Conservation (phyloP, 2,329 filamentous ascomycete species). For the Emericellopsis atlantica region DNA sequence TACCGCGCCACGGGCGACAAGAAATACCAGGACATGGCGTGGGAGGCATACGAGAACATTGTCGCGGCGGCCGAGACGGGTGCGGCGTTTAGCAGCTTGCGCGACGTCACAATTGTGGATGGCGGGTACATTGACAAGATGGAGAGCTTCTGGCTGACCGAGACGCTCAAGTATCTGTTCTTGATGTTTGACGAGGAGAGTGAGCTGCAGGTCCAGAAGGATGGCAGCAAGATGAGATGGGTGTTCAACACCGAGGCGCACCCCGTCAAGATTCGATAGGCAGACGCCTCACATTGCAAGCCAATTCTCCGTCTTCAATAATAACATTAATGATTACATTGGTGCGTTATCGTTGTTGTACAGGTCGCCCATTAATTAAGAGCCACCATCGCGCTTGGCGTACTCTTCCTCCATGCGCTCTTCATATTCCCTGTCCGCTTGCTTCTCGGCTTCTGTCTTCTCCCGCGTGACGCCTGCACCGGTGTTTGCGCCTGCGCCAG, state of each 20-base stretch:
- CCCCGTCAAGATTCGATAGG: slow-evolving; percentile 15
- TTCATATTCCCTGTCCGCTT: slow-evolving; percentile 36
- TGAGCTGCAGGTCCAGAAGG: slow-evolving; percentile 32
- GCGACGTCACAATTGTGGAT: slow-evolving; percentile 48
- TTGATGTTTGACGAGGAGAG: slow-evolving; percentile 55
- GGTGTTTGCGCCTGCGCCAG: slow-evolving; percentile 33
- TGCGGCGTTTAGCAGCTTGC: slow-evolving; percentile 54
- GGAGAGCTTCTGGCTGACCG: slow-evolving; percentile 81
- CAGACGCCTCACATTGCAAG: not conserved
- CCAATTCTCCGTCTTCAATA: not conserved
- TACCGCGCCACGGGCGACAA: slow-evolving; percentile 64
- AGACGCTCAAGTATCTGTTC: slow-evolving; percentile 77
- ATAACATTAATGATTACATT: not conserved
- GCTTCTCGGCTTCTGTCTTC: slow-evolving; percentile 35
- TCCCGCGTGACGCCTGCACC: slow-evolving; percentile 31
- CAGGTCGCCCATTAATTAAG: slow-evolving; percentile 11
- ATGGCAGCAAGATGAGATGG: slow-evolving; percentile 21
- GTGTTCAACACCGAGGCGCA: slow-evolving; percentile 39
- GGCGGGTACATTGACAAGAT: slow-evolving; percentile 56
- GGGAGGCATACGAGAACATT: slow-evolving; percentile 63
- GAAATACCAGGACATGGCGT: slow-evolving; percentile 75
- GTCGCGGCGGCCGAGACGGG: slow-evolving; percentile 28
- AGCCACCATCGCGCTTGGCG: slow-evolving; percentile 39
- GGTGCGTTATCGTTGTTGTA: not conserved
- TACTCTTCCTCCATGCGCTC: slow-evolving; percentile 44